Evolutionary conservation across 805 yeast genomes (phyloP).

Genomic region (Starmerella potacharoeniae): DNA sequence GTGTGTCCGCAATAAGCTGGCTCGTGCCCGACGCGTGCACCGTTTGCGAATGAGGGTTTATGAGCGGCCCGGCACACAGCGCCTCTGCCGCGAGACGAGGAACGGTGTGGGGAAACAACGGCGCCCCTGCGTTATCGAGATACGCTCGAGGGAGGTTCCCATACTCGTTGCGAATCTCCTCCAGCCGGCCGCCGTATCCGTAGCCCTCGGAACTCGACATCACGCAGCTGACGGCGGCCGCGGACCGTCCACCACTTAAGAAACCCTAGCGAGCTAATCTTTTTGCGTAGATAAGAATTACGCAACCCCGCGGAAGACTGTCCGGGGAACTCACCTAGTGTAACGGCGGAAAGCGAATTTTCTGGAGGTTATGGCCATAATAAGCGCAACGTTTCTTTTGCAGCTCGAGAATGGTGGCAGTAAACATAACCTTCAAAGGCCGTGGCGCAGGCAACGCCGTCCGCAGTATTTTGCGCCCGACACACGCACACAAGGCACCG

Average conservation of each 20-base stretch:
- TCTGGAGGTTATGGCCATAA: too few species aligned
- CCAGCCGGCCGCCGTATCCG: conserved; percentile 2
- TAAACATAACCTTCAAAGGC: too few species aligned
- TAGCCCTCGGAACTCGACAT: neutral
- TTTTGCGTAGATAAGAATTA: neutral
- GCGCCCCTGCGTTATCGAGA: conserved; percentile 38
- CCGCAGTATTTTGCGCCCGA: too few species aligned
- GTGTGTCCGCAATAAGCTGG: conserved; percentile 23
- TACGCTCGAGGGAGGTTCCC: conserved; percentile 23
- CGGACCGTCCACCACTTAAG: too few species aligned
- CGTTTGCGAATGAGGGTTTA: conserved; percentile 37
- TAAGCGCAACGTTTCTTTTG: too few species aligned
- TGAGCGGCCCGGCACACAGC: conserved; percentile 25
- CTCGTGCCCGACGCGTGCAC: conserved; percentile 27
- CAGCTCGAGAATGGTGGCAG: too few species aligned
- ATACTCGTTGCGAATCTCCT: conserved; percentile 12
- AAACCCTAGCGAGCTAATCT: neutral
- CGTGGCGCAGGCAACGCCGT: too few species aligned
- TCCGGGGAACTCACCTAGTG: neutral
- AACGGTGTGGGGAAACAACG: conserved; percentile 28
- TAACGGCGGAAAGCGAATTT: too few species aligned
- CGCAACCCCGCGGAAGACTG: neutral
- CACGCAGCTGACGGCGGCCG: neutral
- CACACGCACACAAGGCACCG: too few species aligned
- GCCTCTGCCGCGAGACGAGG: conserved; percentile 23